Evolutionary conservation across 768 basidiomycete genomes (phyloP).

Genomic region (Suillus alpinus): DNA sequence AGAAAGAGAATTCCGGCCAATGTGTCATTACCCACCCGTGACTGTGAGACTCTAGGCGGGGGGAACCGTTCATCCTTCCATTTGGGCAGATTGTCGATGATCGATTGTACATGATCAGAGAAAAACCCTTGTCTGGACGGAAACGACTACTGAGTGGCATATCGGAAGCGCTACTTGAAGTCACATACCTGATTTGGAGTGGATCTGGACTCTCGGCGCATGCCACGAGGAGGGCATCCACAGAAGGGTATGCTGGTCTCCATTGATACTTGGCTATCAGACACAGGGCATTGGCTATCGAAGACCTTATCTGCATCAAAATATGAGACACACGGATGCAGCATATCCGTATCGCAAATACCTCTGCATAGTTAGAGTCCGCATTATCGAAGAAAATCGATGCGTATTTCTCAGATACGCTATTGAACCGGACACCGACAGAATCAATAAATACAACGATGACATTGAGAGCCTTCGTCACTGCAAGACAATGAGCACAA

Average conservation of each 20-base stretch:
- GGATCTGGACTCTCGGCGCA: slow-evolving; percentile 55
- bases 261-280: slow-evolving; percentile 59
- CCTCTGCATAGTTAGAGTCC: slow-evolving; percentile 84
- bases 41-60: slow-evolving; percentile 84
- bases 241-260: slow-evolving; percentile 63
- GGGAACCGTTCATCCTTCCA: slow-evolving; percentile 79
- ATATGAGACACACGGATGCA: background rate
- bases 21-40: slow-evolving; percentile 45
- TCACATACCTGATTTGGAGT: slow-evolving; percentile 53
- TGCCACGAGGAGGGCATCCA: slow-evolving; percentile 51
- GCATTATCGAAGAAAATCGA: slow-evolving; percentile 71
- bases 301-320: slow-evolving; percentile 55
- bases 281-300: slow-evolving; percentile 66
- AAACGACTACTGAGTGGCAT: slow-evolving; percentile 1
- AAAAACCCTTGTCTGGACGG: slow-evolving; percentile 50
- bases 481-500: slow-evolving; percentile 36
- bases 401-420: slow-evolving; percentile 66
- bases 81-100: slow-evolving; percentile 55
- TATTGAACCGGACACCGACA: slow-evolving; percentile 63
- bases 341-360: slow-evolving; percentile 24
- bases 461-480: slow-evolving; percentile 71
- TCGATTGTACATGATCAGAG: slow-evolving; percentile 51
- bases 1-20: slow-evolving; percentile 11
- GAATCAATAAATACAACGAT: slow-evolving; percentile 66
- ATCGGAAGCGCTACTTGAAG: background rate